Evolutionary conservation across 768 basidiomycete genomes (phyloP).

Genomic region (Phallus indusiatus): DNA sequence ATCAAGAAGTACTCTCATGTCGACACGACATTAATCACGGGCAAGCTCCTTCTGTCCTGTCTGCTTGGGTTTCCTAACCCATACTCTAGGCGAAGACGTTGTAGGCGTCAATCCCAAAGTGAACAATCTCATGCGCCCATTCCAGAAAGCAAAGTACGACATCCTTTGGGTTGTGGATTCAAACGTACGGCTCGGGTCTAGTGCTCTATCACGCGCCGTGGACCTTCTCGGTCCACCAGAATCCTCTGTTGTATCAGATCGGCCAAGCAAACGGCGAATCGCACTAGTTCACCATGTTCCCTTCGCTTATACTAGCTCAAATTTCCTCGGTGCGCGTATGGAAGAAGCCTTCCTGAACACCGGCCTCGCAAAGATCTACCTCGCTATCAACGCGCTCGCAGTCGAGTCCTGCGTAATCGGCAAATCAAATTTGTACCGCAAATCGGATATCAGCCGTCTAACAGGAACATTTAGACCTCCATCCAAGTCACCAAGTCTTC

Average conservation of each 20-base stretch:
- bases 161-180: constrained; percentile 97
- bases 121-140: constrained; percentile 88
- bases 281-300: constrained; percentile 95
- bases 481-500: constrained; percentile 16
- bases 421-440: constrained; percentile 90
- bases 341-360: constrained; percentile 96
- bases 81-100: constrained; percentile 55
- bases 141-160: constrained; percentile 71
- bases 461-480: constrained; percentile 52
- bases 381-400: constrained; percentile 83
- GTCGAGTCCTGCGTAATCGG: constrained; percentile 95
- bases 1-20: constrained; percentile 71
- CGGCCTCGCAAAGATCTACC: constrained; percentile 96
- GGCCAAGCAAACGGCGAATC: constrained; percentile 37
- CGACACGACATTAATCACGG: constrained; percentile 63
- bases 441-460: constrained; percentile 74
- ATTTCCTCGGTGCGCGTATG: constrained; percentile 65
- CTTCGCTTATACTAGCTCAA: constrained; percentile 66
- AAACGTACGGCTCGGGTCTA: constrained; percentile 68
- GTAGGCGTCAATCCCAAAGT: constrained; percentile 96
- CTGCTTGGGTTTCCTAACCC: not conserved
- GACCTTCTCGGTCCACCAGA: constrained; percentile 48
- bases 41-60: constrained; percentile 33
- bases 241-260: constrained; percentile 17
- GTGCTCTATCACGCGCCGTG: constrained; percentile 77